Conservation (phyloP, 2,329 filamentous ascomycete genomes). For the Botrytis byssoidea region DNA sequence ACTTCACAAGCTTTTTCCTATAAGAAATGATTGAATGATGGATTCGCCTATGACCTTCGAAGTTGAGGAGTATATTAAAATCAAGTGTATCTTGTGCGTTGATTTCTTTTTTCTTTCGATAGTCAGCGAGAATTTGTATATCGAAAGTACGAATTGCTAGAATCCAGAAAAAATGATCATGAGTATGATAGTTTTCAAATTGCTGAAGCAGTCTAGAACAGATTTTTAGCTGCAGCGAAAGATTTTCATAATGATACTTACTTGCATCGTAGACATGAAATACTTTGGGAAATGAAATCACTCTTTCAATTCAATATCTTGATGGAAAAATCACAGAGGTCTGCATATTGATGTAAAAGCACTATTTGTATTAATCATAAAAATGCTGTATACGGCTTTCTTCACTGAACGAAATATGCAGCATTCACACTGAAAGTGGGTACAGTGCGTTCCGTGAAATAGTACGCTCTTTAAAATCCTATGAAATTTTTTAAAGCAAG, state of each 20-base stretch:
- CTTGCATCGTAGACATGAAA: accelerated
- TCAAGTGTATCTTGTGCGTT: not conserved
- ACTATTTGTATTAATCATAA: not conserved
- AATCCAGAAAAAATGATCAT: not conserved
- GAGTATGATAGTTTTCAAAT: too few relatives aligned
- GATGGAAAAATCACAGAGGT: not conserved
- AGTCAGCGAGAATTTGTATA: not conserved
- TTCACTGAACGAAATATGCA: not conserved
- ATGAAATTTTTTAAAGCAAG: not conserved
- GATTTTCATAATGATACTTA: not conserved
- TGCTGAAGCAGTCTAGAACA: not conserved
- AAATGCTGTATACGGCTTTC: not conserved
- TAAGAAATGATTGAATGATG: not conserved
- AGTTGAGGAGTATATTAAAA: not conserved
- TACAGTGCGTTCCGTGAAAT: too few relatives aligned
- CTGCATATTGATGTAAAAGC: not conserved
- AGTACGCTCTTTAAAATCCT: not conserved
- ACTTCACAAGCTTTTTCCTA: not conserved
- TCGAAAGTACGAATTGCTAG: not conserved
- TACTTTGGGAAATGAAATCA: not conserved
- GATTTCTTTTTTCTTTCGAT: not conserved
- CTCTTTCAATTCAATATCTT: not conserved
- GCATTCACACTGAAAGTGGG: not conserved
- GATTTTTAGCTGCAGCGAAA: not conserved
- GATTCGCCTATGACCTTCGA: not conserved